Evolutionary conservation across 768 basidiomycete species (phyloP), one percentile per base, ranked within the genome.

Genomic region (Termitomyces heimii): DNA sequence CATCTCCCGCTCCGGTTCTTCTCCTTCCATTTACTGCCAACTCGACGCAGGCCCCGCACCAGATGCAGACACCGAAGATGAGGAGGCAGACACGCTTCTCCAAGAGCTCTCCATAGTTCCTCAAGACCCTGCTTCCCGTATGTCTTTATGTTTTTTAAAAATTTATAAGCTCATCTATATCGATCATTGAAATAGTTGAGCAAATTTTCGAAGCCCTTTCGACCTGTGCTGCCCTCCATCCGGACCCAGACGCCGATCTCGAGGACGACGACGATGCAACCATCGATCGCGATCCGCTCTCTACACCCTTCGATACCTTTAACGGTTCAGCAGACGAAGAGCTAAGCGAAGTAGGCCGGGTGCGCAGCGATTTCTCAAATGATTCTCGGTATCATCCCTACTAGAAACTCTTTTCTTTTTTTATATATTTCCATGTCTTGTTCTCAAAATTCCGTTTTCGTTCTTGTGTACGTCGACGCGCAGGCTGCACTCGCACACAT

Each of bases 1-100:
- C 26, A 81, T 95, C 54, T 92, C 94, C 0, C 86, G 93, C 45
- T 78, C 81, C 3, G 82, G 47, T 22, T 4, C 47, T 9, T 78
- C 77, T 0, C 85, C 90, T 4, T 88, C 84, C 7, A 81, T 98
- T 67, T 98, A 98, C 71, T 97, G 94, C 68, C 97, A 99, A 63
- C 81, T 98, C 12, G 95, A 97, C 63, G 92, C 92, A 59, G 65
- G 67, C 50, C 71, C 73, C n/a, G 73, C 68, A 14, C 66, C 66
- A 51, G 70, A 70, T 42, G 54, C 48, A 31, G 52, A 48, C 12
- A 57, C 20, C 5, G 67, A 62, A 3, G 65, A 67, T n/a, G 71
- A 73, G 13, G 73, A 77, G 28, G 74, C 70, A 51, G 68, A 71
- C 46, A 64, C 66, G 9, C 78, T 82, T 8, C 86, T 95, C 83